phyloP scores from a whole-genome alignment of 805 yeast species.

The Lachancea thermotolerans region DNA sequence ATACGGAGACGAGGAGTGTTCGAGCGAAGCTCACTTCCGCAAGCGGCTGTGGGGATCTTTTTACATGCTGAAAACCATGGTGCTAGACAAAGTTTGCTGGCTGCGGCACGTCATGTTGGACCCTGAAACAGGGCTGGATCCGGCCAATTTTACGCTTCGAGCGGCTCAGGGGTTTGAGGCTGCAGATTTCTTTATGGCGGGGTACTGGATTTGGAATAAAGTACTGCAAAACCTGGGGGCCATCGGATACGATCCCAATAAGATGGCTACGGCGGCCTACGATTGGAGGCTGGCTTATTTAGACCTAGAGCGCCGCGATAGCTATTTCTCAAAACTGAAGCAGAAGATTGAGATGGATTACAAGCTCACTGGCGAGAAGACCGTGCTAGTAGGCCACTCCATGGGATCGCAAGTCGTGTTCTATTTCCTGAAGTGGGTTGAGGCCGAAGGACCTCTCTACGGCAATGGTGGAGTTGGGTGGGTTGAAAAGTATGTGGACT shows the following conservation, averaged over 20 bases:
- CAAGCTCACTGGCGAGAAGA: constrained; percentile 50
- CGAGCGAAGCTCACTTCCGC: constrained; percentile 76
- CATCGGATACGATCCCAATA: constrained; percentile 87
- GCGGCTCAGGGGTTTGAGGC: constrained; percentile 97
- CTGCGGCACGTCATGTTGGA: constrained; percentile 84
- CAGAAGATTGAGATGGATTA: constrained; percentile 58
- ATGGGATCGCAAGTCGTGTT: constrained; percentile 92
- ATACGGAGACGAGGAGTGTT: constrained; percentile 69
- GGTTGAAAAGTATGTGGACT: constrained; percentile 80
- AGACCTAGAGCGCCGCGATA: constrained; percentile 83
- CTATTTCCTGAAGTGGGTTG: constrained; percentile 94
- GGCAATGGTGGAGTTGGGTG: constrained; percentile 91
- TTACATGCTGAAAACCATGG: constrained; percentile 89
- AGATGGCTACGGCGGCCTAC: constrained; percentile 85
- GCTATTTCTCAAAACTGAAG: constrained; percentile 74
- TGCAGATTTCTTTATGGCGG: constrained; percentile 93
- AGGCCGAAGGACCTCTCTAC: constrained; percentile 68
- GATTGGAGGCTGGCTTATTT: constrained; percentile 93
- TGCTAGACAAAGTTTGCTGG: constrained; percentile 91
- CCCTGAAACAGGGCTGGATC: constrained; percentile 88
- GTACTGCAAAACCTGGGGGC: constrained; percentile 91
- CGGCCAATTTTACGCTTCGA: constrained; percentile 69
- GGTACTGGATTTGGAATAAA: constrained; percentile 99
- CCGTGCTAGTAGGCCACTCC: constrained; percentile 82
- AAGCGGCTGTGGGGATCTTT: constrained; percentile 96